These are phyloP conservation scores for Paraglomus occultum DNA, from an alignment of 192 early-diverging fungal species.

Conservation along the genomic window DNA sequence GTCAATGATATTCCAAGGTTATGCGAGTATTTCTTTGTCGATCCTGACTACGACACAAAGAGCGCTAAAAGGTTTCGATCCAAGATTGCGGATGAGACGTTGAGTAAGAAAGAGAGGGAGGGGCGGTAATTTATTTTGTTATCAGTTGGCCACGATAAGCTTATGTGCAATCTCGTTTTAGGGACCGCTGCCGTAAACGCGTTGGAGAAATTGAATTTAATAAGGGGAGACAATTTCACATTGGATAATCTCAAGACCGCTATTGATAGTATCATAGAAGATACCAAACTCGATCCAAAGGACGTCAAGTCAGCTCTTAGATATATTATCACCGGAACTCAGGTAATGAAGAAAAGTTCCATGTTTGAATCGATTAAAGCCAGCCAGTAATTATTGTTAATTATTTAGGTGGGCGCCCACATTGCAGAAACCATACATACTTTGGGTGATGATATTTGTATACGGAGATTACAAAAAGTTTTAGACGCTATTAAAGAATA, in stretches of 20 bases:
- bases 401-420: slow-evolving; percentile 49
- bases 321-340: slow-evolving; percentile 63
- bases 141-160: slow-evolving; percentile 4
- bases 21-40: slow-evolving; percentile 54
- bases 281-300: slow-evolving; percentile 42
- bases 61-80: slow-evolving; percentile 41
- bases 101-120: slow-evolving; percentile 34
- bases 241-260: slow-evolving; percentile 38
- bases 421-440: slow-evolving; percentile 53
- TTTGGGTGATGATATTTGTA: slow-evolving; percentile 36
- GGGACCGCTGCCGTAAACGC: slow-evolving; percentile 24
- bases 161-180: slow-evolving; percentile 4
- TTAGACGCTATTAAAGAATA: too few relatives aligned
- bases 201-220: slow-evolving; percentile 28
- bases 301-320: slow-evolving; percentile 64
- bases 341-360: slow-evolving; percentile 26
- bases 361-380: background rate
- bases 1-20: slow-evolving; percentile 50
- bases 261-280: slow-evolving; percentile 37
- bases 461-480: too few relatives aligned
- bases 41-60: slow-evolving; percentile 44
- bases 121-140: background rate
- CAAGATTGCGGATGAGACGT: slow-evolving; percentile 36
- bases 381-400: background rate
- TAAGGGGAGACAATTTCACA: slow-evolving; percentile 30